Conservation (phyloP, 352 stramenopile genomes). For the Globisporangium barbulae region DNA sequence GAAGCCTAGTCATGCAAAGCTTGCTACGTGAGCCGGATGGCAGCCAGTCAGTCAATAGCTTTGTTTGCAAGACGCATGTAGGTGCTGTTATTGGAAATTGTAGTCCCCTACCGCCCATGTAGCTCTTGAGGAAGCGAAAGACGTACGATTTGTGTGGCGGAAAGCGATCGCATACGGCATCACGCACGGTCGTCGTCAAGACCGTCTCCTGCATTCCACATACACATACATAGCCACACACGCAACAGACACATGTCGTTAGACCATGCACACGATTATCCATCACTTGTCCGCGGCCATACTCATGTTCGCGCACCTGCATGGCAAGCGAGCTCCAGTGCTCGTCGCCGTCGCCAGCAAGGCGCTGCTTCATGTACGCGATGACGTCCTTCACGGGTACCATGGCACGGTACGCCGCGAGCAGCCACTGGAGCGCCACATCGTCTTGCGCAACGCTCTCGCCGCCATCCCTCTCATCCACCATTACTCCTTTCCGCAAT, state of each 20-base stretch:
- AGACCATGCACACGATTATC: too few species aligned
- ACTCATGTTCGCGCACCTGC: slow-evolving; percentile 34
- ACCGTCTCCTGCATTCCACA: slow-evolving; percentile 37
- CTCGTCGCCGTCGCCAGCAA: slow-evolving; percentile 13
- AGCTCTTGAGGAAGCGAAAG: slow-evolving; percentile 70
- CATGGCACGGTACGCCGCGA: slow-evolving; percentile 70
- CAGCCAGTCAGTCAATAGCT: not conserved
- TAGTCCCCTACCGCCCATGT: slow-evolving; percentile 42
- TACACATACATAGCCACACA: not conserved
- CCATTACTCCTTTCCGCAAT: slow-evolving; percentile 5
- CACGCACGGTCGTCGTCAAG: slow-evolving; percentile 46
- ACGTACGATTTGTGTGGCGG: slow-evolving; percentile 57
- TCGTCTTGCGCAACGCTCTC: not conserved
- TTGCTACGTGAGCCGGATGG: not conserved
- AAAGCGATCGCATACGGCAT: slow-evolving; percentile 58
- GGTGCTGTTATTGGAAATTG: not conserved
- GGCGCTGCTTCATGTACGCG: slow-evolving; percentile 27
- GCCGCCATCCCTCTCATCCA: not conserved
- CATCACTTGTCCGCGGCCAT: not conserved
- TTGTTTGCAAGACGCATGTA: not conserved
- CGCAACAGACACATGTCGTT: not conserved
- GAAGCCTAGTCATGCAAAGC: not conserved
- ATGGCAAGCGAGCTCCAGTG: slow-evolving; percentile 51
- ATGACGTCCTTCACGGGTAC: slow-evolving; percentile 45
- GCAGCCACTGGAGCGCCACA: slow-evolving; percentile 27